A percentile compares a stretch with the other conserved stretches of the same genome.
phyloP scores from a whole-genome alignment of 495 filamentous ascomycete species.

The Parathielavia appendiculata region DNA sequence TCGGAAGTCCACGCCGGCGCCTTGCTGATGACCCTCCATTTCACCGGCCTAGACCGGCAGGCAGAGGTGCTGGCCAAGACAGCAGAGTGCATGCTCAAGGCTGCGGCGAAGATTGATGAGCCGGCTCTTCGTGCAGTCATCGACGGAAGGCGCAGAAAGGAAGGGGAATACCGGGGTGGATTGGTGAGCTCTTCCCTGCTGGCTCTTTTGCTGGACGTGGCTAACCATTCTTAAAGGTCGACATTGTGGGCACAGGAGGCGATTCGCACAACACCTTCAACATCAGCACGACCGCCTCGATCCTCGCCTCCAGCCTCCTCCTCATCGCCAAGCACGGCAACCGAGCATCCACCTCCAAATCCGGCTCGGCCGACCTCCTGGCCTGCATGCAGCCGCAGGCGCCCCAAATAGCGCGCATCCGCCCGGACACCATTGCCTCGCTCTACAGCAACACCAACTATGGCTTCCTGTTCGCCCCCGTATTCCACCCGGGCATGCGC shows the following conservation, averaged over 20 bases:
- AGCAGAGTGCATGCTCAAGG: constrained; percentile 58
- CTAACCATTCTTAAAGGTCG: constrained; percentile 53
- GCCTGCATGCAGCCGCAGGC: constrained; percentile 60
- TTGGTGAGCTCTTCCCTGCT: constrained; percentile 46
- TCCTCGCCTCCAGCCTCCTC: constrained; percentile 78
- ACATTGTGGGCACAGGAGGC: constrained; percentile 97
- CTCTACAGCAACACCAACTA: constrained; percentile 81
- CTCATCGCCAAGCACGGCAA: constrained; percentile 94
- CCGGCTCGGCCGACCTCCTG: constrained; percentile 90
- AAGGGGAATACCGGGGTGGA: constrained; percentile 66
- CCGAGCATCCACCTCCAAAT: constrained; percentile 88
- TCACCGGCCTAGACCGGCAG: constrained; percentile 71
- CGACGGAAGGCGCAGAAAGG: constrained; percentile 48
- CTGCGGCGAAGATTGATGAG: constrained; percentile 49
- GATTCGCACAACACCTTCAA: constrained; percentile 98
- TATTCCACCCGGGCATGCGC: constrained; percentile 92
- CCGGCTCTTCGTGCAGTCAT: constrained; percentile 40
- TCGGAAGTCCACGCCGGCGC: constrained; percentile 78
- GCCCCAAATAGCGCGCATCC: constrained; percentile 68
- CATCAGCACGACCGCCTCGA: constrained; percentile 88
- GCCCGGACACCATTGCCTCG: constrained; percentile 56
- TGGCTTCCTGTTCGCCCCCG: constrained; percentile 91
- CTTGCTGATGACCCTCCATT: constrained; percentile 82
- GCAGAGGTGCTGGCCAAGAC: constrained; percentile 74
- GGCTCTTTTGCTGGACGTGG: neutral